Percentiles rank a stretch among this genome's conserved stretches.
Evolutionary conservation across 495 filamentous ascomycete genomes (phyloP).

Genomic region (Aeminium ludgeri): DNA sequence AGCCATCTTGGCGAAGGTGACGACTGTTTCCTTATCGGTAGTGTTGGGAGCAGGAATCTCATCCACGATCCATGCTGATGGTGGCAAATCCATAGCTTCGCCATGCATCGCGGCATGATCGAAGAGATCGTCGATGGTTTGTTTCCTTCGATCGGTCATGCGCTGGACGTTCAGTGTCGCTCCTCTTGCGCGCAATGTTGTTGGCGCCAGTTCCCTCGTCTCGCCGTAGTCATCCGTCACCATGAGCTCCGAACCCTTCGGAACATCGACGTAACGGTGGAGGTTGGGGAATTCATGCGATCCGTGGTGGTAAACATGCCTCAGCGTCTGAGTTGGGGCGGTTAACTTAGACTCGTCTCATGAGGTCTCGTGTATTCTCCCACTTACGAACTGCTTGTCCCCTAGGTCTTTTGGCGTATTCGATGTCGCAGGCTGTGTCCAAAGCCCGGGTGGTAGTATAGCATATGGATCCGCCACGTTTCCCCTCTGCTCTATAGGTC

Average conservation of each 20-base stretch:
- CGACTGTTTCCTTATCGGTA: slow-evolving; percentile 67
- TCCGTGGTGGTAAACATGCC: slow-evolving; percentile 85
- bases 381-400: slow-evolving; percentile 8
- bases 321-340: slow-evolving; percentile 57
- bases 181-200: slow-evolving; percentile 38
- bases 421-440: not conserved
- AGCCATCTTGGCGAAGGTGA: slow-evolving; percentile 73
- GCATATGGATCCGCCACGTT: slow-evolving; percentile 4
- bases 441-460: slow-evolving; percentile 6
- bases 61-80: slow-evolving; percentile 71
- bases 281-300: slow-evolving; percentile 53
- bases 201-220: slow-evolving; percentile 27
- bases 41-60: slow-evolving; percentile 63
- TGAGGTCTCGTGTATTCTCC: not conserved
- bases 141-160: slow-evolving; percentile 59
- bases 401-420: slow-evolving; percentile 5
- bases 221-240: slow-evolving; percentile 47
- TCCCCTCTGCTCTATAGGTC: not conserved
- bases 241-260: slow-evolving; percentile 42
- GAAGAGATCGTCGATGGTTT: slow-evolving; percentile 59
- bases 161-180: slow-evolving; percentile 53
- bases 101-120: slow-evolving; percentile 46
- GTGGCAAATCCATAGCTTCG: slow-evolving; percentile 38
- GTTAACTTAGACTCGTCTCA: not conserved
- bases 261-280: slow-evolving; percentile 58